These are phyloP conservation scores for Trapa bicornis DNA, from an alignment of 345 rosid species.

Conservation along the genomic window DNA sequence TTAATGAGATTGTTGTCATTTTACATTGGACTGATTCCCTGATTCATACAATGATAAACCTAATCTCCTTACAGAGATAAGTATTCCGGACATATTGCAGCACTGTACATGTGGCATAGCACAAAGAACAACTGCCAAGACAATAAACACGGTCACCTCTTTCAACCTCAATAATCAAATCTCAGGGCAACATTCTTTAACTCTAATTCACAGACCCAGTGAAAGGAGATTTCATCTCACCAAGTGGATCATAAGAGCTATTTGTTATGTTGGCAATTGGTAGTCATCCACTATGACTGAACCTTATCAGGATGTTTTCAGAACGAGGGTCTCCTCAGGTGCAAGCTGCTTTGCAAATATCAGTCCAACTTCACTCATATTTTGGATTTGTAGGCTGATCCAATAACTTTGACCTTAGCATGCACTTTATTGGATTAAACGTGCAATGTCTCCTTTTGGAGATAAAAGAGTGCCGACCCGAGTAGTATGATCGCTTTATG, in stretches of 20 bases:
- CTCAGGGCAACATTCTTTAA: not conserved
- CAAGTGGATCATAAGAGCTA: not conserved
- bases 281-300: not conserved
- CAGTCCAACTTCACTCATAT: not conserved
- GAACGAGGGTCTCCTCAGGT: not conserved
- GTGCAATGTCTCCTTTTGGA: constrained; percentile 24
- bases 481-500: constrained; percentile 34
- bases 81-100: not conserved
- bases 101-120: not conserved
- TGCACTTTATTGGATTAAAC: constrained; percentile 61
- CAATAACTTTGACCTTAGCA: constrained; percentile 67
- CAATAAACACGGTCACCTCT: not conserved
- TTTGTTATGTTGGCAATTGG: not conserved
- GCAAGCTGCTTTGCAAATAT: not conserved
- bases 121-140: not conserved
- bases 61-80: not conserved
- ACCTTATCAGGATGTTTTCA: not conserved
- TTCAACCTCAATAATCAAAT: not conserved
- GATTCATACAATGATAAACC: no score
- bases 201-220: not conserved
- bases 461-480: constrained; percentile 18
- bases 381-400: not conserved
- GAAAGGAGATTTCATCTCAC: not conserved
- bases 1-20: not conserved
- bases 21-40: not conserved